Base-by-base conservation (phyloP, 768 basidiomycete genomes). In the Cytidiella melzeri region DNA sequence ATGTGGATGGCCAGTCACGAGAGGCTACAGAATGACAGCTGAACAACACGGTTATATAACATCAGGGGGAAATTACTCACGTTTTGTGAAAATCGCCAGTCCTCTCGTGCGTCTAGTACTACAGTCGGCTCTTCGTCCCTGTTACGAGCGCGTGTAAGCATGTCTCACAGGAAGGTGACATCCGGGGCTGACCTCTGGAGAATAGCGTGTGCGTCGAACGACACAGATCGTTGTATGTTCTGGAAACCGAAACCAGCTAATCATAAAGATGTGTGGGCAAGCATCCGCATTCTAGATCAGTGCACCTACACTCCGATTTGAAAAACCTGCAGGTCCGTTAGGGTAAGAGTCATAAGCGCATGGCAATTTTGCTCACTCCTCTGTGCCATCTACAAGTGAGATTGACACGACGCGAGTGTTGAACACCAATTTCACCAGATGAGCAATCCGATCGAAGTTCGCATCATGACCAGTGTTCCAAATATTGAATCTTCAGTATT, bases 401-500 rank as follows among this genome's bases (percentile, higher is more conserved):
- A 97, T 87, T 20, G 81, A 64, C 2, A 94, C 92, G 12, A 87
- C 83, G 62, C 88, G 89, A 1, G 92, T 88, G 60, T 77, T 87
- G 67, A 97, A 97, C 5, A 97, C 94, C 36, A 96, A 71, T 68
- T 94, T 94, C 36, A 87, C 88, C 23, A 97, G 77, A 64, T 95
- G 92, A 13, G 84, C 89, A 55, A 96, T 94, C 15, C 94, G 80
- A 65, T 96, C 93, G 61, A 97, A 96, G 63, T 95, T 94, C 54
- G 80, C 72, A 63, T 97, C 94, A 7, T 83, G 73, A 13, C 83
- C 81, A 0, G 92, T 93, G 55, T 88, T 81, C 78, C 91, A 84
- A 43, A 96, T 87, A 57, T 92, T 92, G 70, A 91, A 94, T 55
- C 90, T 88, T 11, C 18, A 41, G 18, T 25, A 34, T 27, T n/a